A percentile compares a stretch with the other conserved stretches of the same genome.
Evolutionary conservation across 345 rosid genomes (phyloP).

Genomic region (Bretschneidera sinensis): DNA sequence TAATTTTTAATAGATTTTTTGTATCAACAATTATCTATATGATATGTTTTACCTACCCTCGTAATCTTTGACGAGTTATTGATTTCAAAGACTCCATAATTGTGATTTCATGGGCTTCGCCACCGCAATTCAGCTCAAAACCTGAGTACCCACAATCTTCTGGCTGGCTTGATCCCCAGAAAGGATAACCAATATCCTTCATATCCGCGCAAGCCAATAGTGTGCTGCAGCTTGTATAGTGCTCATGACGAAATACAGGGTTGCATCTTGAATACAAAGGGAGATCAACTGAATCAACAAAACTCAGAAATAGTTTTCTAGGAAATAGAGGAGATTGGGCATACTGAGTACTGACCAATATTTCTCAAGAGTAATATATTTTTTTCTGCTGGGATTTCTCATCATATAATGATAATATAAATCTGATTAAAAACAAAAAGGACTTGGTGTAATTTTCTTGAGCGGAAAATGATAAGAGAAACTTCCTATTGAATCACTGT

Average conservation of each 20-base stretch:
- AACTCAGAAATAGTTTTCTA: no score
- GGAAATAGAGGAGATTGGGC: neutral
- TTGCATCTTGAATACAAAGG: constrained; percentile 13
- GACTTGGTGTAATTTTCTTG: no score
- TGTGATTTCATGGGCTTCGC: constrained; percentile 10
- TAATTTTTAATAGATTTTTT: no score
- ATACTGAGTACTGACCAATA: neutral
- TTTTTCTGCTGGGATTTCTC: no score
- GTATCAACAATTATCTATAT: no score
- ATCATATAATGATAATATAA: no score
- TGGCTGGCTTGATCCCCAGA: constrained; percentile 23
- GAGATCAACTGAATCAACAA: no score
- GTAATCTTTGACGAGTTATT: accelerated
- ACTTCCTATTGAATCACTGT: no score
- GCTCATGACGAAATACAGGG: no score
- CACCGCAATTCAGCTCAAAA: constrained; percentile 28
- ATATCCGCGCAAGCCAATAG: constrained; percentile 10
- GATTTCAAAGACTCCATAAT: constrained; percentile 19
- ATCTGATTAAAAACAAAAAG: no score
- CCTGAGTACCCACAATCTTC: constrained; percentile 22
- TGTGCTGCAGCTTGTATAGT: neutral
- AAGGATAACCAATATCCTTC: constrained; percentile 25
- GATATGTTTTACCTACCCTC: constrained; percentile 24
- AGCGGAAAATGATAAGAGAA: no score
- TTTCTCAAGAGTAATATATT: no score